Evolutionary conservation across 768 basidiomycete genomes (phyloP), one percentile per base, ranked within the genome.

Genomic region (Lactarius pseudohatsudake): DNA sequence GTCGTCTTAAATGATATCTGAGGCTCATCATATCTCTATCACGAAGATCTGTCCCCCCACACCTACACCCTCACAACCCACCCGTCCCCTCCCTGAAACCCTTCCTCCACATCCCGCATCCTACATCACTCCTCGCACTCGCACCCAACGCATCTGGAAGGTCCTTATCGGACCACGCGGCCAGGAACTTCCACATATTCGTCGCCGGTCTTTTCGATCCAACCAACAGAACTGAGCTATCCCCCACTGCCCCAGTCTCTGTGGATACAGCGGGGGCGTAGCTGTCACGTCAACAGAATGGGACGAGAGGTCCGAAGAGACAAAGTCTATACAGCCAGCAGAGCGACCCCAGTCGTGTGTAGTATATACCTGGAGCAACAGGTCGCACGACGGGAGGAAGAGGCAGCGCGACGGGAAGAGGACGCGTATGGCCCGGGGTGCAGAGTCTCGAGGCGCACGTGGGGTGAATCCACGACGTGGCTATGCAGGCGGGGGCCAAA

Each of bases 311-410:
- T 64, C 58, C 32, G 57, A 59, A 64, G 32, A 26, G 9, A 43
- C 47, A 50, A 18, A 64, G 64, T 50, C 1, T 59, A 22, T 55
- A 64, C 50, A 64, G 64, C 64, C 38, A 40, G 36, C 57, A 50
- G 38, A 54, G 57, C 20, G 53, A 54, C 57, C 26, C 53, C 36
- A 64, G 57, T 26, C 5, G 30, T 22, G 63, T 57, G 9, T 45
- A 64, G 47, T 47, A 59, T 59, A 16, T 59, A 59, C 28, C 3
- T 59, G 47, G 64, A 55, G 13, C 47, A 59, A 50, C 64, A 64
- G 58, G 64, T 64, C 47, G 57, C 34, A 58, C 58, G 50, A 1
- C 58, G 58, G 11, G 64, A 59, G n/a, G n/a, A n/a, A n/a, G n/a
- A n/a, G n/a, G n/a, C n/a, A n/a, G n/a, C n/a, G n/a, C n/a, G n/a